Evolutionary conservation across 208 protist species (phyloP).

Genomic region (Wallacemonas sp.): DNA sequence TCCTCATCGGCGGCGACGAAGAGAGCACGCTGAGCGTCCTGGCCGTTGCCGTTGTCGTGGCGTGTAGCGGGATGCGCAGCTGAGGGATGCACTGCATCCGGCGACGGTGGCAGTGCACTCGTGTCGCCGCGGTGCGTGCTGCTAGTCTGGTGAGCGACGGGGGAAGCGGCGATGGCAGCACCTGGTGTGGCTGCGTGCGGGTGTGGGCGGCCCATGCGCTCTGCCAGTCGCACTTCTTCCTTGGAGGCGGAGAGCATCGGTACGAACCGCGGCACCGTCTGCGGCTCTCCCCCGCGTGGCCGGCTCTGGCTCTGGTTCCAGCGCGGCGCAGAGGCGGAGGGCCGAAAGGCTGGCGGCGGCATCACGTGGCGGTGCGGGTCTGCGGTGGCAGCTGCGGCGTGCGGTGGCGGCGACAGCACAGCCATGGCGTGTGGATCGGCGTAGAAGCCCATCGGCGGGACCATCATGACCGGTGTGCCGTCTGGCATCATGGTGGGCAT

Average conservation of each 20-base stretch:
- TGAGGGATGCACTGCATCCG: too few species aligned
- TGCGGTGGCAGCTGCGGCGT: background rate
- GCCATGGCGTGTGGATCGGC: background rate
- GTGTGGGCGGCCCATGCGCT: background rate
- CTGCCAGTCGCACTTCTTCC: background rate
- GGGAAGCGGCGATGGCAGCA: too few species aligned
- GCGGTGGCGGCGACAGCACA: background rate
- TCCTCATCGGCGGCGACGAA: constrained; percentile 6
- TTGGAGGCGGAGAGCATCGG: constrained; percentile 7
- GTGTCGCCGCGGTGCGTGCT: too few species aligned
- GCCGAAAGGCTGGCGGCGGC: background rate
- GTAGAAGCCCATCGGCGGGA: background rate
- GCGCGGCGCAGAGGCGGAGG: background rate
- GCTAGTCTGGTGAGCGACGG: too few species aligned
- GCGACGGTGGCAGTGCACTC: too few species aligned
- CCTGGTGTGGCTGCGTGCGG: background rate
- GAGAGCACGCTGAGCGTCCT: constrained; percentile 5
- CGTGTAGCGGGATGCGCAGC: too few species aligned
- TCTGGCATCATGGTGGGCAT: background rate
- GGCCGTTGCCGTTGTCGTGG: background rate
- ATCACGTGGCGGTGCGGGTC: background rate
- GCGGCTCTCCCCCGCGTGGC: background rate
- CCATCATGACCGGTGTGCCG: background rate
- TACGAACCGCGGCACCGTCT: constrained; percentile 5
- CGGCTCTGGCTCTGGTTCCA: constrained; percentile 2